These are phyloP conservation scores for Candida nitratophila DNA, from an alignment of 805 yeast species.

Conservation along the genomic window DNA sequence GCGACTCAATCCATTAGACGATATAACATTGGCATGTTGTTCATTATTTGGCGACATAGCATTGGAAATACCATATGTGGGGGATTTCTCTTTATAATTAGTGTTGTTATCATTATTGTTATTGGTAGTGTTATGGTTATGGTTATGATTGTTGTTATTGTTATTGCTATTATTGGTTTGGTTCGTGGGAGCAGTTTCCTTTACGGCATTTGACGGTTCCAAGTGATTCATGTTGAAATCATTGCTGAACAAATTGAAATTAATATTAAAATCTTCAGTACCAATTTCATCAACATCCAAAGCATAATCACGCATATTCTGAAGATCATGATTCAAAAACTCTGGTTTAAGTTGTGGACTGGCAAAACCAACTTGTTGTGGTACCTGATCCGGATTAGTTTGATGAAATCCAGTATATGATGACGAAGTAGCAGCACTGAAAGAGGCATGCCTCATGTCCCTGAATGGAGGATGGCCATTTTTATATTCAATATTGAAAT, in stretches of 20 bases:
- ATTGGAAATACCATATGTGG: background rate
- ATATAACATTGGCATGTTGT: conserved; percentile 9
- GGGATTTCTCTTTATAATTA: too few species aligned
- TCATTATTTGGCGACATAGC: conserved; percentile 5
- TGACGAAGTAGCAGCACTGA: conserved; percentile 54
- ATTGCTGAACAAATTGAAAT: background rate
- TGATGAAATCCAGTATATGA: conserved; percentile 43
- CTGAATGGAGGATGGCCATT: conserved; percentile 8
- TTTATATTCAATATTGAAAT: background rate
- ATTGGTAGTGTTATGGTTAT: background rate
- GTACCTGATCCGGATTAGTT: conserved; percentile 33
- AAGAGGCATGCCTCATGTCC: conserved; percentile 47
- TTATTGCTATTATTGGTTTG: background rate
- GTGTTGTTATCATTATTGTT: conserved; percentile 1
- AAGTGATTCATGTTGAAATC: background rate
- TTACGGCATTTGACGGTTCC: background rate
- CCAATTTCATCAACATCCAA: conserved; percentile 1
- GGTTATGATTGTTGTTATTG: background rate
- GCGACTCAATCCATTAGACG: background rate
- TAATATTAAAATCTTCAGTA: background rate
- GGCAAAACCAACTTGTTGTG: conserved; percentile 70
- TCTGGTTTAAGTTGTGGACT: conserved; percentile 55
- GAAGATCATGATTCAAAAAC: conserved; percentile 12
- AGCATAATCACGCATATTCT: background rate
- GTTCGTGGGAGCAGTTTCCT: background rate